Base-by-base conservation (phyloP, 2,329 filamentous ascomycete genomes). In the Hypocrella siamensis region DNA sequence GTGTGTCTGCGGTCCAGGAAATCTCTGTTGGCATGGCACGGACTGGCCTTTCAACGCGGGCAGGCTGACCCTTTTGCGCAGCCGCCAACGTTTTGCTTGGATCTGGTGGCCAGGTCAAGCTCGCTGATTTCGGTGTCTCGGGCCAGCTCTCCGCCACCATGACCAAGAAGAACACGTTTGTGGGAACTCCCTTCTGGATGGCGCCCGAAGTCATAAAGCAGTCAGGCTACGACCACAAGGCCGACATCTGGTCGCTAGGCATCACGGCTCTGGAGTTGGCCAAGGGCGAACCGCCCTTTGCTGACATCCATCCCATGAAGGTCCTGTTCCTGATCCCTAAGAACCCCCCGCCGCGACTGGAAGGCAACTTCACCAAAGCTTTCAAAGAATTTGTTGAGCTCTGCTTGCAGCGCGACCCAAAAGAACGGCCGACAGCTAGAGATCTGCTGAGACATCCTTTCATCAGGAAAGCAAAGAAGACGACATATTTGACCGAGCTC, bases 161-260 rank as follows among this genome's bases (percentile, higher is more conserved):
- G 86, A 94, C 88, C 39, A 96, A 96, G 67, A 96, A 96, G 62
- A 96, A 96, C 52, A 96, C 88, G 0, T 98, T 96, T 53, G 88
- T 98, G 19, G 90, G 90, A 21, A 96, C 88, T 0, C 88, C 90
- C 2, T 98, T 96, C 53, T 98, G 90, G 90, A 98, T 98, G 88
- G 88, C 90, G 3, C 88, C 88, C 9, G 88, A 98, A 58, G 88
- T 96, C 34, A 98, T 98, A 55, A 93, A 93, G 59, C 88, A 98
- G 54, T 93, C 85, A 35, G 88, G 88, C 30, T 94, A 96, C 60
- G 88, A 94, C 54, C 84, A 93, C 60, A 94, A 94, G 59, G 88
- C 88, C 28, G 88, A 96, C 50, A 93, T 96, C 36, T 96, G 88
- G 88, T 94, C 88, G 2, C 63, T 94, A 14, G 88, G 88, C 25